These are phyloP conservation scores for Citrus trifoliata DNA, from an alignment of 345 rosid species.

Conservation along the genomic window DNA sequence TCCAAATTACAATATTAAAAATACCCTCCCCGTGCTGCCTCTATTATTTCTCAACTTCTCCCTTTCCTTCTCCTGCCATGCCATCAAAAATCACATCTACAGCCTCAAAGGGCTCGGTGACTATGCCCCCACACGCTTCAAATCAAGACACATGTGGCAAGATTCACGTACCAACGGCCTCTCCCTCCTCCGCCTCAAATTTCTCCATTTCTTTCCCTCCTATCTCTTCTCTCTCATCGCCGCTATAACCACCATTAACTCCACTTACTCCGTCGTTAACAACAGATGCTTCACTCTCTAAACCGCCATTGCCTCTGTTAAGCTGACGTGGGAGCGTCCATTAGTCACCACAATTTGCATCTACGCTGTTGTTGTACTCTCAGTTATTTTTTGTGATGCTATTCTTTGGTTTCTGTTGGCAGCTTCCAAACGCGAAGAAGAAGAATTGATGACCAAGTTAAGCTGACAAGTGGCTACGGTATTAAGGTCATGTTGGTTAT, in stretches of 20 bases:
- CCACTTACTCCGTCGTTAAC: constrained; percentile 24
- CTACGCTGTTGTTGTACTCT: constrained; percentile 40
- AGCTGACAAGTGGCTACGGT: no score
- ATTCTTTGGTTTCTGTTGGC: no score
- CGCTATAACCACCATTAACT: constrained; percentile 33
- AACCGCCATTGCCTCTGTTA: constrained; percentile 28
- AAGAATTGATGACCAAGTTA: no score
- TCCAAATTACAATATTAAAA: no score
- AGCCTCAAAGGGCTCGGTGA: constrained; percentile 51
- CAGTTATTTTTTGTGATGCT: constrained; percentile 15
- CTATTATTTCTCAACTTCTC: no score
- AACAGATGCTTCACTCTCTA: constrained; percentile 26
- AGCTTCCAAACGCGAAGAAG: no score
- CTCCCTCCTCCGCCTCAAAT: constrained; percentile 53
- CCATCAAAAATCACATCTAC: constrained; percentile 33
- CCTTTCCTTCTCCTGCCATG: no score
- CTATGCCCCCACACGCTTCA: constrained; percentile 51
- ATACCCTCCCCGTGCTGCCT: no score
- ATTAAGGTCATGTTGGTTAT: no score
- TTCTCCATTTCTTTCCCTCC: constrained; percentile 45
- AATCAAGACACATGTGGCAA: constrained; percentile 53
- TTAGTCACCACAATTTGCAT: constrained; percentile 49
- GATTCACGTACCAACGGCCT: constrained; percentile 61
- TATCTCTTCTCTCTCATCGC: constrained; percentile 52
- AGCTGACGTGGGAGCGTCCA: constrained; percentile 37